These are phyloP conservation scores for Artemisia argyi DNA, from an alignment of 129 eudicot species.

Conservation along the genomic window DNA sequence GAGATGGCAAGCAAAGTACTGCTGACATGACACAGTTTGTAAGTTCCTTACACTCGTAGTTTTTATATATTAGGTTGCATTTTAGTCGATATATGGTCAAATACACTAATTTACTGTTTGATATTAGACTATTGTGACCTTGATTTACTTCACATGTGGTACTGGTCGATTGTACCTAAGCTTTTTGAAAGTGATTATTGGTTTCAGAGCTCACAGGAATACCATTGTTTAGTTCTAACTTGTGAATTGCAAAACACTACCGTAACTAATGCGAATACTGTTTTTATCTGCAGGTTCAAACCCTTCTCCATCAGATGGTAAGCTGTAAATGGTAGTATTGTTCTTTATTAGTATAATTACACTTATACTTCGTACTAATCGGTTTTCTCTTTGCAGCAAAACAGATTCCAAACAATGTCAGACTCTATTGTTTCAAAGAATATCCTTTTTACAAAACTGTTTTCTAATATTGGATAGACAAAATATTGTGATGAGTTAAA, in stretches of 20 bases:
- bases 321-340: slow-evolving; percentile 16
- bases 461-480: not conserved
- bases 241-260: not conserved
- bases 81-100: slow-evolving; percentile 18
- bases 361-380: slow-evolving; percentile 9
- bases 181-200: not conserved
- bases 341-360: not conserved
- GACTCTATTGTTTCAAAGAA: slow-evolving; percentile 73
- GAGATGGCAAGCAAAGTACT: slow-evolving; percentile 71
- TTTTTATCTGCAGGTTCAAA: slow-evolving; percentile 63
- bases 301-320: slow-evolving; percentile 90
- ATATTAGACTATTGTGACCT: not conserved
- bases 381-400: slow-evolving; percentile 56
- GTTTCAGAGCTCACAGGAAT: not conserved
- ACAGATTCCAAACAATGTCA: slow-evolving; percentile 79
- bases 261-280: slow-evolving; percentile 12
- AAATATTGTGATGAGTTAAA: slow-evolving; percentile 1
- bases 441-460: slow-evolving; percentile 51
- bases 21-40: slow-evolving; percentile 94
- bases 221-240: not conserved
- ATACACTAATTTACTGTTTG: too few relatives aligned
- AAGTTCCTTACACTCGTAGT: slow-evolving; percentile 31
- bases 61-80: not conserved
- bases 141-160: not conserved
- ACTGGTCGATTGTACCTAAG: not conserved